These are phyloP conservation scores for Helicostylum pulchrum DNA, from an alignment of 192 early-diverging fungal species.

Conservation along the genomic window DNA sequence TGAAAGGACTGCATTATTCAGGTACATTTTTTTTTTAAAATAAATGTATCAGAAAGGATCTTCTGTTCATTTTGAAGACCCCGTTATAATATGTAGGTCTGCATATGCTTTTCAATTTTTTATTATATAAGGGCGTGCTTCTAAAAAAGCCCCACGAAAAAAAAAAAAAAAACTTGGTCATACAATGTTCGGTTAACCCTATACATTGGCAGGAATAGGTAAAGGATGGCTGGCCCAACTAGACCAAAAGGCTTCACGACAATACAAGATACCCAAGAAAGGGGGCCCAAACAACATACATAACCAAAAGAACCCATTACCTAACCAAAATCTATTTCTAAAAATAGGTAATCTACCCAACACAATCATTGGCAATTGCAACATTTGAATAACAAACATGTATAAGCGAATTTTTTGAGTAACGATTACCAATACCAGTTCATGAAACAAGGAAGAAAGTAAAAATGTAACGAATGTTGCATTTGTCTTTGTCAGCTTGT, in stretches of 20 bases:
- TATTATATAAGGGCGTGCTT: too few relatives aligned
- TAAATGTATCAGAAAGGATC: too few relatives aligned
- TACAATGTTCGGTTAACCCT: too few relatives aligned
- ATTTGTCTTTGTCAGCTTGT: constrained; percentile 62
- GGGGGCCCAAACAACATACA: constrained; percentile 87
- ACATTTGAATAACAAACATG: constrained; percentile 82
- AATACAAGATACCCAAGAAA: constrained; percentile 74
- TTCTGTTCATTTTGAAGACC: too few relatives aligned
- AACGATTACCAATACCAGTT: constrained; percentile 74
- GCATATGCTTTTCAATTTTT: too few relatives aligned
- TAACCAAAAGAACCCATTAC: constrained; percentile 89
- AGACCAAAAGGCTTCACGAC: constrained; percentile 47
- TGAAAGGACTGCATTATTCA: too few relatives aligned
- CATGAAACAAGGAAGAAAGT: constrained; percentile 74
- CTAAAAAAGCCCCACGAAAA: too few relatives aligned
- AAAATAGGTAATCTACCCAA: constrained; percentile 57
- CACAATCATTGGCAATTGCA: constrained; percentile 86
- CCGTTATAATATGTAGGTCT: too few relatives aligned
- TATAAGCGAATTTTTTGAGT: constrained; percentile 68
- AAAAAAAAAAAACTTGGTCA: too few relatives aligned
- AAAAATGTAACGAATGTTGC: constrained; percentile 82
- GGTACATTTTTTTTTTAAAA: too few relatives aligned
- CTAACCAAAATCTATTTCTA: constrained; percentile 59
- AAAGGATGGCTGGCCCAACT: too few relatives aligned
- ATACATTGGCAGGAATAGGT: too few relatives aligned